phyloP scores from a whole-genome alignment of 352 stramenopile genomes.

The Phytophthora macrochlamydospora region DNA sequence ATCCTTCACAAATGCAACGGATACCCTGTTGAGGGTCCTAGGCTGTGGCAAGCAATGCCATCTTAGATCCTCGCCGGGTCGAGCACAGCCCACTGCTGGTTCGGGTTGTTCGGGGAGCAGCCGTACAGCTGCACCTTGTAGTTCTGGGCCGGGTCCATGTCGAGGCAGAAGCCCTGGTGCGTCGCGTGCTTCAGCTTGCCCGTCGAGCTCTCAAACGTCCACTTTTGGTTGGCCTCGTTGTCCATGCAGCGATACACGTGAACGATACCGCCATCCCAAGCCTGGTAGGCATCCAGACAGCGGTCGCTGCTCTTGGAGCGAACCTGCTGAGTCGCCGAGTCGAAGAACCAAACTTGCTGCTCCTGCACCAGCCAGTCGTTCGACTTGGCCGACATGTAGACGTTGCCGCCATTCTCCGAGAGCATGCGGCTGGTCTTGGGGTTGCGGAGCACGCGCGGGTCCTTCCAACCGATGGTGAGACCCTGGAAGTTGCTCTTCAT shows the following conservation, averaged over 20 bases:
- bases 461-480: slow-evolving; percentile 28
- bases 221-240: slow-evolving; percentile 53
- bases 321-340: slow-evolving; percentile 34
- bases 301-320: slow-evolving; percentile 41
- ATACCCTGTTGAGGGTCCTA: too few relatives aligned
- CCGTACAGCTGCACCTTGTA: slow-evolving; percentile 1
- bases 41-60: not conserved
- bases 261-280: slow-evolving; percentile 46
- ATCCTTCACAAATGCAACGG: too few relatives aligned
- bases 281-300: slow-evolving; percentile 62
- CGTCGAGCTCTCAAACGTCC: slow-evolving; percentile 46
- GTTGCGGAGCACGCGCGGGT: slow-evolving; percentile 21
- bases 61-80: not conserved
- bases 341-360: slow-evolving; percentile 50
- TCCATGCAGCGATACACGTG: slow-evolving; percentile 45
- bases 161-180: slow-evolving; percentile 48
- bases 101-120: slow-evolving; percentile 1
- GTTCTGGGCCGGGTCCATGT: slow-evolving; percentile 27
- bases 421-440: slow-evolving; percentile 13
- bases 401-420: slow-evolving; percentile 29
- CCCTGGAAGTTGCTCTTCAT: slow-evolving; percentile 50
- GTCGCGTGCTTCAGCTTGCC: slow-evolving; percentile 36
- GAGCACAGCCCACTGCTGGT: not conserved
- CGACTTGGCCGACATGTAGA: slow-evolving; percentile 31
- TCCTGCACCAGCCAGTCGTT: slow-evolving; percentile 40